These are phyloP conservation scores for Rhododendron henanense DNA, from an alignment of 148 eudicot genomes.

Conservation along the genomic window DNA sequence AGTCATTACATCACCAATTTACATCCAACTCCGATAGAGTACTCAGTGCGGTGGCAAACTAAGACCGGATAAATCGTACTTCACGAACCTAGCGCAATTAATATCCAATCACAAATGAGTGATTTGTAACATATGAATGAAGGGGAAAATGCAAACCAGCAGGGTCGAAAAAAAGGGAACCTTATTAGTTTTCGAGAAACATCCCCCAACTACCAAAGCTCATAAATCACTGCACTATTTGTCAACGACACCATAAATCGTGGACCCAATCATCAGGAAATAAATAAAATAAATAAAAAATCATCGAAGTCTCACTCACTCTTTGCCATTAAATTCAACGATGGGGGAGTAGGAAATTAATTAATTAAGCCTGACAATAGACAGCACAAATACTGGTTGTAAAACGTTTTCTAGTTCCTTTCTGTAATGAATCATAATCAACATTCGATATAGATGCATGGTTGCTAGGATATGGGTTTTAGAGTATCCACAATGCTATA, in stretches of 20 bases:
- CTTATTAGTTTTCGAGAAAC: neutral
- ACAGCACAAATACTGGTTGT: neutral
- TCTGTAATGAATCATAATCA: neutral
- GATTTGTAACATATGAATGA: too few species aligned
- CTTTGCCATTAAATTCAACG: neutral
- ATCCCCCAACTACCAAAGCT: neutral
- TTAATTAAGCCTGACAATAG: too few species aligned
- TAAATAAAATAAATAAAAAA: too few species aligned
- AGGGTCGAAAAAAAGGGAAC: neutral
- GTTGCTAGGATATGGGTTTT: too few species aligned
- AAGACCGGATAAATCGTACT: neutral
- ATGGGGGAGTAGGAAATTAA: neutral
- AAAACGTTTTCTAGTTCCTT: neutral
- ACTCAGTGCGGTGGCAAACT: neutral
- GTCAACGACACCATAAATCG: neutral
- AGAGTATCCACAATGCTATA: too few species aligned
- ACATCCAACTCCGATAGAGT: neutral
- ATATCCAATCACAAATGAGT: neutral
- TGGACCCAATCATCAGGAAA: neutral
- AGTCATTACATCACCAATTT: too few species aligned
- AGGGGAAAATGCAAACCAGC: neutral
- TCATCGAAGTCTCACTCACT: neutral
- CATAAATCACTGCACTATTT: neutral
- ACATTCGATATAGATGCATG: neutral
- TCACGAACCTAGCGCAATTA: neutral